These are phyloP conservation scores for Aspergillus niger DNA, from an alignment of 2,329 filamentous ascomycete genomes.

Conservation along the genomic window DNA sequence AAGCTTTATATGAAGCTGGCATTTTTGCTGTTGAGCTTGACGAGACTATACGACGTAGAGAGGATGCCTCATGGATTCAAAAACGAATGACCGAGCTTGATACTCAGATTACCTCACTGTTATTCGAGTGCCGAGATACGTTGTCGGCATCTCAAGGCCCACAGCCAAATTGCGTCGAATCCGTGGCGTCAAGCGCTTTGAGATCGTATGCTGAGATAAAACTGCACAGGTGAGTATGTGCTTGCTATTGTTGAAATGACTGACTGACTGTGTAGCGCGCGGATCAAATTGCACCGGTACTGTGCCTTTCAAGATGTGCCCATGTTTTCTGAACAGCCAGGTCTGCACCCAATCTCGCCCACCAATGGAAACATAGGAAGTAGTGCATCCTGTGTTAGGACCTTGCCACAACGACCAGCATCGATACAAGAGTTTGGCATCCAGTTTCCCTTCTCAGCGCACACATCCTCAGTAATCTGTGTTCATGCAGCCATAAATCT, in stretches of 20 bases:
- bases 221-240: conserved; percentile 21
- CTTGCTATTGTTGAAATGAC: background rate
- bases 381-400: background rate
- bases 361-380: background rate
- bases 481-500: conserved; percentile 32
- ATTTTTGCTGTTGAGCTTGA: conserved; percentile 26
- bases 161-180: conserved; percentile 19
- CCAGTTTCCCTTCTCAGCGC: conserved; percentile 26
- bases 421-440: conserved; percentile 4
- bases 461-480: conserved; percentile 30
- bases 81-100: conserved; percentile 25
- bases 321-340: conserved; percentile 27
- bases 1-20: conserved; percentile 26
- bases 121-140: conserved; percentile 17
- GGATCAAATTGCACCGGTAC: conserved; percentile 34
- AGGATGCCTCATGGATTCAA: conserved; percentile 17
- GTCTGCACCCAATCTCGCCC: conserved; percentile 18
- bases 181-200: conserved; percentile 24
- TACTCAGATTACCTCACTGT: conserved; percentile 19
- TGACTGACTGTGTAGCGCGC: conserved; percentile 21
- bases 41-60: conserved; percentile 11
- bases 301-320: conserved; percentile 33
- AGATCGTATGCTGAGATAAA: conserved; percentile 31
- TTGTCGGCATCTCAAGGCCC: conserved; percentile 10
- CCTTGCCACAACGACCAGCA: background rate